phyloP scores from a whole-genome alignment of 768 basidiomycete species.

The Naganishia onofrii region DNA sequence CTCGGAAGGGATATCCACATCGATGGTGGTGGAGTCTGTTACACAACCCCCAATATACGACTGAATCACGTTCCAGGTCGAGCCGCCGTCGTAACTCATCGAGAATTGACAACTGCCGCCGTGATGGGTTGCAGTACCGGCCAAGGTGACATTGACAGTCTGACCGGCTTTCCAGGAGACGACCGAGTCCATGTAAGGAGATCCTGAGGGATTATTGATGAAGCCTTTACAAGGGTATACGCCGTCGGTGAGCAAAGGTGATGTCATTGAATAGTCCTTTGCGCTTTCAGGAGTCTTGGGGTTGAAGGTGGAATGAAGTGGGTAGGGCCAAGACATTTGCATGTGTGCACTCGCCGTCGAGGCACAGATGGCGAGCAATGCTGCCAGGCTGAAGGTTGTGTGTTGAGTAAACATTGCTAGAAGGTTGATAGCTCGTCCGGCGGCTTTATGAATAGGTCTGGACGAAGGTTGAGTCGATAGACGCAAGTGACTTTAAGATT shows the following conservation, averaged over 20 bases:
- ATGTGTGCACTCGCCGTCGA: constrained; percentile 34
- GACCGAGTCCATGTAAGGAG: constrained; percentile 42
- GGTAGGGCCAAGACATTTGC: constrained; percentile 34
- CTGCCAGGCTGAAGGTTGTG: background rate
- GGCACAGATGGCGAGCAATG: background rate
- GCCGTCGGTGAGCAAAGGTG: constrained; percentile 47
- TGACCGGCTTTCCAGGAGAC: constrained; percentile 48
- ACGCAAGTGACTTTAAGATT: too few relatives aligned
- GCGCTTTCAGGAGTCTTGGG: constrained; percentile 37
- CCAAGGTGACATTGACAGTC: constrained; percentile 42
- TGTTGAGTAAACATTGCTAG: constrained; percentile 4
- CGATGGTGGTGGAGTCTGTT: constrained; percentile 37
- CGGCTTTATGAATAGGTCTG: background rate
- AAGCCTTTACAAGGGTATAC: constrained; percentile 53
- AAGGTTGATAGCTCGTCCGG: constrained; percentile 1
- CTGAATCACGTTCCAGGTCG: constrained; percentile 51
- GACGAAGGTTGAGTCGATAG: too few relatives aligned
- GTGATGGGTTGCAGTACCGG: constrained; percentile 49
- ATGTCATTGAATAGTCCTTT: constrained; percentile 51
- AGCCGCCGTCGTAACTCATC: constrained; percentile 54
- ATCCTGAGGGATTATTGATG: constrained; percentile 39
- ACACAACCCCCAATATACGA: constrained; percentile 52
- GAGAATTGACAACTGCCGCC: constrained; percentile 54
- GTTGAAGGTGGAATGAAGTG: constrained; percentile 39
- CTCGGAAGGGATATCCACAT: constrained; percentile 48